These are phyloP conservation scores for Parastagonospora nodorum DNA, from an alignment of 2,329 filamentous ascomycete genomes.

Conservation along the genomic window DNA sequence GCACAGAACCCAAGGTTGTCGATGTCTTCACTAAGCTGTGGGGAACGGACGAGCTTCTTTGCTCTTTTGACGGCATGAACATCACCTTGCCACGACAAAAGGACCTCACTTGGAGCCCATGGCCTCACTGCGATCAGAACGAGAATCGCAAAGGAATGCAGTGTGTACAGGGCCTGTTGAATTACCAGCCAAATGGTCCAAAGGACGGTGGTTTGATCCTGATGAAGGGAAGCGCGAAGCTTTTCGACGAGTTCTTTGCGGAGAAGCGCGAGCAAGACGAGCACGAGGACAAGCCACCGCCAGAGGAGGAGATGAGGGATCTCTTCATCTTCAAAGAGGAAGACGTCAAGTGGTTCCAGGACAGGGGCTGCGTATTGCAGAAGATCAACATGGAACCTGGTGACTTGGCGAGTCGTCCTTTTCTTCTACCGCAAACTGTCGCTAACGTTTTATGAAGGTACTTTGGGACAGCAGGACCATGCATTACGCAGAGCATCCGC, in stretches of 20 bases:
- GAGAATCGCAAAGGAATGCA: constrained; percentile 50
- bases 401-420: constrained; percentile 36
- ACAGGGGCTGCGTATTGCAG: constrained; percentile 44
- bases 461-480: constrained; percentile 56
- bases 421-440: not conserved
- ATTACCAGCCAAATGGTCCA: constrained; percentile 51
- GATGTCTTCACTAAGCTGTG: constrained; percentile 44
- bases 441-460: constrained; percentile 14
- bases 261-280: constrained; percentile 16
- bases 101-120: constrained; percentile 42
- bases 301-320: constrained; percentile 42
- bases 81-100: constrained; percentile 45
- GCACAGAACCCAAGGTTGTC: constrained; percentile 47
- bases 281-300: constrained; percentile 20
- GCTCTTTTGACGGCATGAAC: constrained; percentile 48
- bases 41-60: constrained; percentile 45
- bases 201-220: constrained; percentile 55
- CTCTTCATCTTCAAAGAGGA: constrained; percentile 51
- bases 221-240: constrained; percentile 50
- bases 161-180: constrained; percentile 53
- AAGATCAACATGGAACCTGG: constrained; percentile 52
- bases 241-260: constrained; percentile 53
- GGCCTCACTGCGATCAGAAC: constrained; percentile 50
- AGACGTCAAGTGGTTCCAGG: constrained; percentile 52
- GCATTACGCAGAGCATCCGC: constrained; percentile 43